Evolutionary conservation across 495 filamentous ascomycete species (phyloP).

Genomic region (Xylaria grammica): DNA sequence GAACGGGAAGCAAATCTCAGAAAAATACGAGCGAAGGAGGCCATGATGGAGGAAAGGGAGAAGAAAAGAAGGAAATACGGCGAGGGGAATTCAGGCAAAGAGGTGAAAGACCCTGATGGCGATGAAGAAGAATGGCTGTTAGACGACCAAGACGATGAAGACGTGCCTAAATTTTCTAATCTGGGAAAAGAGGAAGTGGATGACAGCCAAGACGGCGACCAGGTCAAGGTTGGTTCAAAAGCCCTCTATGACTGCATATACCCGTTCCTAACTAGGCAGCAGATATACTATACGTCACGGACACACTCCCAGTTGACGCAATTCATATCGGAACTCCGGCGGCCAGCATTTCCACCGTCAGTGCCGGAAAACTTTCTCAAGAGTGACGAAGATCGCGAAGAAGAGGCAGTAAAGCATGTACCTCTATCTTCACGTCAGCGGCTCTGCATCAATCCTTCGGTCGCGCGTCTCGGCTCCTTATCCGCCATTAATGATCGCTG

Average conservation of each 20-base stretch:
- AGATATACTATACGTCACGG: slow-evolving; percentile 91
- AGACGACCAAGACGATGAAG: slow-evolving; percentile 81
- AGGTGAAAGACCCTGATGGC: slow-evolving; percentile 50
- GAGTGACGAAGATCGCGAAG: slow-evolving; percentile 35
- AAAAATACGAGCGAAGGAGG: slow-evolving; percentile 72
- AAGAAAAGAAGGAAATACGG: slow-evolving; percentile 43
- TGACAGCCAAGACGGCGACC: slow-evolving; percentile 58
- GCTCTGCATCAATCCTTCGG: slow-evolving; percentile 88
- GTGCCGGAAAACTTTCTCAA: slow-evolving; percentile 41
- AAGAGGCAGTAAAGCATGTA: slow-evolving; percentile 74
- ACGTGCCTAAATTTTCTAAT: slow-evolving; percentile 44
- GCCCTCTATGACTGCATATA: neutral
- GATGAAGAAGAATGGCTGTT: slow-evolving; percentile 76
- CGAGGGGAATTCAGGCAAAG: slow-evolving; percentile 31
- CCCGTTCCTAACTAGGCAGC: slow-evolving; percentile 16
- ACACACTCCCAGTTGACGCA: slow-evolving; percentile 95
- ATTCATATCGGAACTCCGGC: slow-evolving; percentile 86
- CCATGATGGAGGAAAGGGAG: slow-evolving; percentile 57
- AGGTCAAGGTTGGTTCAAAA: slow-evolving; percentile 60
- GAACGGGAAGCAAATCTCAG: slow-evolving; percentile 74
- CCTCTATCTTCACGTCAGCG: slow-evolving; percentile 90
- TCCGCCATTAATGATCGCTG: slow-evolving; percentile 96
- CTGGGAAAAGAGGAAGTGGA: slow-evolving; percentile 50
- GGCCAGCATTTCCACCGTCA: slow-evolving; percentile 75
- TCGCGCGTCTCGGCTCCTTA: slow-evolving; percentile 69